Evolutionary conservation across 352 stramenopile species (phyloP).

Genomic region (Globisporangium uncinulatum): DNA sequence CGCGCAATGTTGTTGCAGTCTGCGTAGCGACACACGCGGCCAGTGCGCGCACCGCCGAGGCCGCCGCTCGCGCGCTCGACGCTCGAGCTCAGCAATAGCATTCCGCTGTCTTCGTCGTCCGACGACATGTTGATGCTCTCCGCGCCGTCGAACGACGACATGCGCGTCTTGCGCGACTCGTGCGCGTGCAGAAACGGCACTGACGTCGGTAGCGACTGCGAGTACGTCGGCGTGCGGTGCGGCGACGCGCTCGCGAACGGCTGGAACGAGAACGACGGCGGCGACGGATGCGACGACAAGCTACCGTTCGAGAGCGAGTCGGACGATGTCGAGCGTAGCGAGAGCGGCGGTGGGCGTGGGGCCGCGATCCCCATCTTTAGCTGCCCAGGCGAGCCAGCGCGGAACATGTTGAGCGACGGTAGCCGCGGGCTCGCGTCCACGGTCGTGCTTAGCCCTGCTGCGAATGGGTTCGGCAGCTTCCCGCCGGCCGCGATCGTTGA

Average conservation of each 20-base stretch:
- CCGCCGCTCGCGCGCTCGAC: slow-evolving; percentile 27
- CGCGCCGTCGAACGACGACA: slow-evolving; percentile 63
- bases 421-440: slow-evolving; percentile 62
- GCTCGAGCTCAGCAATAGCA: slow-evolving; percentile 70
- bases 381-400: slow-evolving; percentile 52
- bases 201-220: slow-evolving; percentile 60
- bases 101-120: slow-evolving; percentile 62
- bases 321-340: slow-evolving; percentile 50
- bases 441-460: slow-evolving; percentile 22
- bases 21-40: slow-evolving; percentile 71
- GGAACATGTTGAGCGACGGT: slow-evolving; percentile 66
- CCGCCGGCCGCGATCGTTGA: slow-evolving; percentile 20
- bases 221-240: slow-evolving; percentile 40
- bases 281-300: slow-evolving; percentile 17
- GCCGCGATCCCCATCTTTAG: slow-evolving; percentile 59
- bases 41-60: slow-evolving; percentile 32
- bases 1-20: slow-evolving; percentile 86
- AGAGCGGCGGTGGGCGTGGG: slow-evolving; percentile 42
- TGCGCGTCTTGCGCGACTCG: slow-evolving; percentile 23
- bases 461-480: slow-evolving; percentile 58
- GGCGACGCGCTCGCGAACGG: slow-evolving; percentile 25
- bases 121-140: slow-evolving; percentile 63
- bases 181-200: slow-evolving; percentile 64
- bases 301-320: slow-evolving; percentile 41
- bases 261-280: slow-evolving; percentile 37